Conservation (phyloP, 192 early-diverging fungal genomes). For the Helicostylum pulchrum region DNA sequence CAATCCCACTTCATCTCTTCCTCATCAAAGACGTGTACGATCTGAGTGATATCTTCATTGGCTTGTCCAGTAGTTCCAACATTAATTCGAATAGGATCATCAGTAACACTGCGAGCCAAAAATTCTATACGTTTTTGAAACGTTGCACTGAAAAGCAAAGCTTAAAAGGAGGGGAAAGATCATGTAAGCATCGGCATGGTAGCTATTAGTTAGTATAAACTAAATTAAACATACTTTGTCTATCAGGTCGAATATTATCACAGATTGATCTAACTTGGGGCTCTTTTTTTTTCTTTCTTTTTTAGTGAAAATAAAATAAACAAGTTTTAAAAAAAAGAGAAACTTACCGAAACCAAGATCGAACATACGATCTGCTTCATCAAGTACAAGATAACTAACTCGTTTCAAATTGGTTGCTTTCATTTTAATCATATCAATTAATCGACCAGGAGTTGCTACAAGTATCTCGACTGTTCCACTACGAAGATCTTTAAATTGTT, state of each 20-base stretch:
- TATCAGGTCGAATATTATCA: conserved; percentile 75
- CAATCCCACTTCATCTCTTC: conserved; percentile 75
- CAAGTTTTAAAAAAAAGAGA: background rate
- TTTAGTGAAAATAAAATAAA: background rate
- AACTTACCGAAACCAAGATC: conserved; percentile 88
- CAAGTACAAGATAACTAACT: conserved; percentile 86
- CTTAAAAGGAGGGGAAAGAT: conserved; percentile 1
- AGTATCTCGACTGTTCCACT: conserved; percentile 66
- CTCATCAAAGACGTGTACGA: conserved; percentile 57
- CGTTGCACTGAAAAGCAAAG: conserved; percentile 78
- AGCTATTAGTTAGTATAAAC: background rate
- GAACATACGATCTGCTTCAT: conserved; percentile 97
- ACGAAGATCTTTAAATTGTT: conserved; percentile 81
- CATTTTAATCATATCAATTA: conserved; percentile 88
- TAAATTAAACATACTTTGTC: conserved; percentile 58
- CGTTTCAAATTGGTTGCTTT: conserved; percentile 79
- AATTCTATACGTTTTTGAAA: conserved; percentile 69
- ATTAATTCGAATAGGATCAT: conserved; percentile 69
- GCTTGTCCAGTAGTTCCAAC: conserved; percentile 69
- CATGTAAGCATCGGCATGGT: conserved; percentile 1
- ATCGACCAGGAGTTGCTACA: conserved; percentile 79
- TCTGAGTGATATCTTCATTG: conserved; percentile 76
- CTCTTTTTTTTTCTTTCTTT: conserved; percentile 36
- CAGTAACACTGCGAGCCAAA: conserved; percentile 67
- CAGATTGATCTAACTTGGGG: conserved; percentile 78